Percentiles rank a stretch among this genome's conserved stretches.
Conservation (phyloP, 495 filamentous ascomycete genomes). For the Saxispiralis lemnorum region DNA sequence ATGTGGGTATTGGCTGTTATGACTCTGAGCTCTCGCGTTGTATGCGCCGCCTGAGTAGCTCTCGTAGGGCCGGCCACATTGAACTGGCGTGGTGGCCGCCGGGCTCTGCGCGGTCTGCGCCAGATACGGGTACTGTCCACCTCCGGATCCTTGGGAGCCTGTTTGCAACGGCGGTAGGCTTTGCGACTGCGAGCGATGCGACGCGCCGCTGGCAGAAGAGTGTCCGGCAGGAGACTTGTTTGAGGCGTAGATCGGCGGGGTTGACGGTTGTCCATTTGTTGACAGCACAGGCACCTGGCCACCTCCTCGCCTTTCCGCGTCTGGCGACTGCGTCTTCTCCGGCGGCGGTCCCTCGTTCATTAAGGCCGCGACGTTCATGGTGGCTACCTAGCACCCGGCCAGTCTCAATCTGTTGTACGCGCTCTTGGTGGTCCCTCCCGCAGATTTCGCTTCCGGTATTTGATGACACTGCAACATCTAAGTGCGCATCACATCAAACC, state of each 20-base stretch:
- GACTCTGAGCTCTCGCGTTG: conserved; percentile 1
- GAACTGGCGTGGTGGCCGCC: not conserved
- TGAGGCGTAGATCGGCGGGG: not conserved
- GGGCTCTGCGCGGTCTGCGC: conserved; percentile 32
- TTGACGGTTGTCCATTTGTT: not conserved
- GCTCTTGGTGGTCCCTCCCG: not conserved
- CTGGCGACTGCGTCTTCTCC: conserved; percentile 2
- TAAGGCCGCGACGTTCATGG: conserved; percentile 11
- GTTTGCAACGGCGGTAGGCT: conserved; percentile 24
- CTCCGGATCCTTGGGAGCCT: conserved; percentile 33
- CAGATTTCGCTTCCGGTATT: too few species aligned
- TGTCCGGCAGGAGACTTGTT: too few species aligned
- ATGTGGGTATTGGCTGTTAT: conserved; percentile 13
- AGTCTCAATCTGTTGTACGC: not conserved
- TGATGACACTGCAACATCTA: too few species aligned
- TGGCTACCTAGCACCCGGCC: not conserved
- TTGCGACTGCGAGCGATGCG: conserved; percentile 4
- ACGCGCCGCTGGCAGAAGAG: not conserved
- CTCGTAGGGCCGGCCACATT: conserved; percentile 26
- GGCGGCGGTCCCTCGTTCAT: conserved; percentile 10
- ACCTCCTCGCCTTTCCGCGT: not conserved
- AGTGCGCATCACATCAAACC: too few species aligned
- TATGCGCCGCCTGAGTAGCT: conserved; percentile 22
- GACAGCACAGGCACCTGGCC: not conserved
- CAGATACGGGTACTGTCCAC: conserved; percentile 37